phyloP scores from a whole-genome alignment of 139 green algal species.

The Picochlorum sp. region DNA sequence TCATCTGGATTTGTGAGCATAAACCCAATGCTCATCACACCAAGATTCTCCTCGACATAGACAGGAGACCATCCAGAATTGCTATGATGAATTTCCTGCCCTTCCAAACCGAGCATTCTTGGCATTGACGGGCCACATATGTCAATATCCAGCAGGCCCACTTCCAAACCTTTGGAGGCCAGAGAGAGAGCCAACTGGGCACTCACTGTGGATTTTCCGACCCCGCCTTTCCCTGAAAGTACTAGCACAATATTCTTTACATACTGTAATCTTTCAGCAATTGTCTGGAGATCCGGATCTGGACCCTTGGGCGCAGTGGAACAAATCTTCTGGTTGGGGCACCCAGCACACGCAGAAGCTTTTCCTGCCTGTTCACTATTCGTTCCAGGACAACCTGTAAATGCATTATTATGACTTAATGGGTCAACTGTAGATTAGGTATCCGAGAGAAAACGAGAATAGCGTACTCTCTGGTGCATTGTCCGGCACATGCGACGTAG shows the following conservation, averaged over 20 bases:
- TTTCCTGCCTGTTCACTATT: conserved; percentile 68
- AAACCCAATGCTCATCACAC: conserved; percentile 98
- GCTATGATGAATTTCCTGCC: conserved; percentile 84
- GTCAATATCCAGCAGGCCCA: conserved; percentile 94
- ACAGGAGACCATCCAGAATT: conserved; percentile 78
- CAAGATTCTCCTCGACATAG: conserved; percentile 87
- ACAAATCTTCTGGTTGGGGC: conserved; percentile 88
- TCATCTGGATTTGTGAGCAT: conserved; percentile 93
- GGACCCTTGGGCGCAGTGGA: conserved; percentile 74
- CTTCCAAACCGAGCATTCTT: conserved; percentile 89
- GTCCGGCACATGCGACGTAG: neutral
- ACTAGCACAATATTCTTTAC: conserved; percentile 91
- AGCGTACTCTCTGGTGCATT: conserved; percentile 12
- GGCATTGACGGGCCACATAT: conserved; percentile 94
- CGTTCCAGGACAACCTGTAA: conserved; percentile 76
- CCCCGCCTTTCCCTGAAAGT: conserved; percentile 94
- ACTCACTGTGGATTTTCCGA: conserved; percentile 94
- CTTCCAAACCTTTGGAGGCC: conserved; percentile 53
- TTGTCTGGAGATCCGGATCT: conserved; percentile 78
- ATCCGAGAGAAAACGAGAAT: neutral
- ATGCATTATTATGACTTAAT: neutral
- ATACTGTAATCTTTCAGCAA: conserved; percentile 58
- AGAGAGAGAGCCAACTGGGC: conserved; percentile 87
- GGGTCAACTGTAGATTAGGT: neutral
- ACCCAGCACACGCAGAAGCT: conserved; percentile 72